phyloP scores from a whole-genome alignment of 805 yeast species.

The Phaffomyces thermotolerans region DNA sequence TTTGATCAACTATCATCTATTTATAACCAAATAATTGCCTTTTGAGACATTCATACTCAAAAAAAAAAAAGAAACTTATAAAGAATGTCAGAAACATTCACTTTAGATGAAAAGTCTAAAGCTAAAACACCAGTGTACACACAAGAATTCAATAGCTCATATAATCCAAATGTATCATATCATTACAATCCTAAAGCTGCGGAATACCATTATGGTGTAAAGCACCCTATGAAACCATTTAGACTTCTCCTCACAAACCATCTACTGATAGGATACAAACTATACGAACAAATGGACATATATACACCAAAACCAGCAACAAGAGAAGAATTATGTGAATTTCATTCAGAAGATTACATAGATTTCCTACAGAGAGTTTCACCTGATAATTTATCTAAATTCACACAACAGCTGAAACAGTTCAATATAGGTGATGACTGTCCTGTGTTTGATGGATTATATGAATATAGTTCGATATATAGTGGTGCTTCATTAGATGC shows the following conservation, averaged over 20 bases:
- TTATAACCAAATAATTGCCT: too few relatives aligned
- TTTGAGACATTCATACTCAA: too few relatives aligned
- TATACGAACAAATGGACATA: constrained; percentile 94
- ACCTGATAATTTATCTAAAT: constrained; percentile 84
- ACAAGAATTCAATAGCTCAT: constrained; percentile 28
- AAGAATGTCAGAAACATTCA: constrained; percentile 27
- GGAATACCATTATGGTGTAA: constrained; percentile 66
- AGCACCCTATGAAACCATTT: constrained; percentile 99
- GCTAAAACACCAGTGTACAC: constrained; percentile 40
- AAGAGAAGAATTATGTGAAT: constrained; percentile 95
- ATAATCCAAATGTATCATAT: constrained; percentile 65
- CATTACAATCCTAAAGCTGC: constrained; percentile 70
- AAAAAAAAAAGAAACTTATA: too few relatives aligned
- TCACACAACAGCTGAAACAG: constrained; percentile 80
- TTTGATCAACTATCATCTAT: too few relatives aligned
- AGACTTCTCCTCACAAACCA: constrained; percentile 98
- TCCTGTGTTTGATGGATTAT: constrained; percentile 74
- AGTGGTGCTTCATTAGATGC: constrained; percentile 93
- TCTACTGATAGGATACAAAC: constrained; percentile 91
- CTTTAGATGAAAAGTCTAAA: constrained; percentile 33
- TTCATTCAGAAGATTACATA: constrained; percentile 95
- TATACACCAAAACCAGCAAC: constrained; percentile 94
- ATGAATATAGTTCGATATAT: constrained; percentile 68
- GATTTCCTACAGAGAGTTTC: constrained; percentile 87
- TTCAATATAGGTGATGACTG: constrained; percentile 97